These are phyloP conservation scores for Lichtheimia corymbifera DNA, from an alignment of 371 early-diverging fungal species.

Conservation along the genomic window DNA sequence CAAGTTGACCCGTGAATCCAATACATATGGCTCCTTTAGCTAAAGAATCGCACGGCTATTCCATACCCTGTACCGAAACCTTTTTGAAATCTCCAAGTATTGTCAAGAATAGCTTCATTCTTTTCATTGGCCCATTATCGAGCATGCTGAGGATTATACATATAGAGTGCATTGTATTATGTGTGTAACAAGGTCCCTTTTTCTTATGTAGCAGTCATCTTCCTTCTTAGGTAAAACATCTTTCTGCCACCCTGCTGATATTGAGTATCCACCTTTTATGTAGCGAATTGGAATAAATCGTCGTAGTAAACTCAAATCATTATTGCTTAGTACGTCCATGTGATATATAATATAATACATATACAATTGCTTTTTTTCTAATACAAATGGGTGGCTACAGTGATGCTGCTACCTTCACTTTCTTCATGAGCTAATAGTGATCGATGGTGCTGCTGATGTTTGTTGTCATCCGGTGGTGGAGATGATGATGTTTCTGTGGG, in stretches of 20 bases:
- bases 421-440: conserved; percentile 4
- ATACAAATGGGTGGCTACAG: not conserved
- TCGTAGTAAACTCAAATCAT: too few species aligned
- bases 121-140: conserved; percentile 12
- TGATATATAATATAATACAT: too few species aligned
- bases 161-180: too few species aligned
- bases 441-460: conserved; percentile 5
- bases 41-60: conserved; percentile 24
- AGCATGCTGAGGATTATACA: conserved; percentile 14
- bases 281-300: not conserved
- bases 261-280: not conserved
- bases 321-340: too few species aligned
- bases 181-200: too few species aligned
- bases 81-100: conserved; percentile 19
- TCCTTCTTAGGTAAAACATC: not conserved
- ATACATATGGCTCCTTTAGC: conserved; percentile 14
- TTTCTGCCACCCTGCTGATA: not conserved
- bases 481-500: not conserved
- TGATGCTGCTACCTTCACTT: conserved; percentile 16
- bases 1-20: conserved; percentile 26
- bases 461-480: conserved; percentile 1
- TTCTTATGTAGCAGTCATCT: too few species aligned
- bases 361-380: too few species aligned
- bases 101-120: conserved; percentile 1
- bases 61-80: conserved; percentile 21